Conservation (phyloP, 202 grass and related monocot species). For the Eragrostis tef region DNA sequence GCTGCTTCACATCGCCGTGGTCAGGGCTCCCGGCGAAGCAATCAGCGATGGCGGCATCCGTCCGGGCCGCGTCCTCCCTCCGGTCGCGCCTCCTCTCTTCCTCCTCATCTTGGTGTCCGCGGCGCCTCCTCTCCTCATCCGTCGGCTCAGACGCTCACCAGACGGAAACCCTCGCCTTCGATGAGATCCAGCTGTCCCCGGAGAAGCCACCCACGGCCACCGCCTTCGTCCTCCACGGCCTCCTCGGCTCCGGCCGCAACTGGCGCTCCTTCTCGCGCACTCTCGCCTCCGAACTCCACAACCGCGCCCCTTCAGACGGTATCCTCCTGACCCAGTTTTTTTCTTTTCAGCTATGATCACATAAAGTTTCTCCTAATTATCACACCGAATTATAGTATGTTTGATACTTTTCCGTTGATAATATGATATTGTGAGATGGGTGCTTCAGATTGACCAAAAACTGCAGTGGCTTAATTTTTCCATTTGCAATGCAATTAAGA, state of each 20-base stretch:
- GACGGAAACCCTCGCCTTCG: slow-evolving; percentile 81
- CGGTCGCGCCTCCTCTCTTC: slow-evolving; percentile 61
- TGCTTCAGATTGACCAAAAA: neutral
- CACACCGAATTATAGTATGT: neutral
- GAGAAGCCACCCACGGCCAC: slow-evolving; percentile 64
- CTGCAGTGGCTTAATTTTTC: neutral
- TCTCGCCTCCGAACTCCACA: slow-evolving; percentile 73
- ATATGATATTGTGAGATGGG: neutral
- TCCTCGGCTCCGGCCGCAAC: slow-evolving; percentile 89
- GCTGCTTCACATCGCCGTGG: neutral
- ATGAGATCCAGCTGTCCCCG: slow-evolving; percentile 78
- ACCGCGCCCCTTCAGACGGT: slow-evolving; percentile 71
- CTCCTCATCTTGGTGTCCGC: slow-evolving; percentile 19
- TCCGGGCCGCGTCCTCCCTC: slow-evolving; percentile 51
- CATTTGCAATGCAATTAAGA: neutral
- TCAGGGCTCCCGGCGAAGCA: slow-evolving; percentile 15
- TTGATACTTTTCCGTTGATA: neutral
- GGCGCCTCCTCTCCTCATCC: slow-evolving; percentile 44
- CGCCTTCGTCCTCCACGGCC: slow-evolving; percentile 85
- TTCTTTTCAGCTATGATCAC: neutral
- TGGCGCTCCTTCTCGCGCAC: slow-evolving; percentile 80
- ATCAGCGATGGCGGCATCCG: slow-evolving; percentile 63
- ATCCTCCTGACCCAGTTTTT: neutral
- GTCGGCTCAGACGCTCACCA: slow-evolving; percentile 35
- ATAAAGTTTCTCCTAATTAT: neutral